These are phyloP conservation scores for Acarospora socialis DNA, from an alignment of 2,329 filamentous ascomycete species.

Conservation along the genomic window DNA sequence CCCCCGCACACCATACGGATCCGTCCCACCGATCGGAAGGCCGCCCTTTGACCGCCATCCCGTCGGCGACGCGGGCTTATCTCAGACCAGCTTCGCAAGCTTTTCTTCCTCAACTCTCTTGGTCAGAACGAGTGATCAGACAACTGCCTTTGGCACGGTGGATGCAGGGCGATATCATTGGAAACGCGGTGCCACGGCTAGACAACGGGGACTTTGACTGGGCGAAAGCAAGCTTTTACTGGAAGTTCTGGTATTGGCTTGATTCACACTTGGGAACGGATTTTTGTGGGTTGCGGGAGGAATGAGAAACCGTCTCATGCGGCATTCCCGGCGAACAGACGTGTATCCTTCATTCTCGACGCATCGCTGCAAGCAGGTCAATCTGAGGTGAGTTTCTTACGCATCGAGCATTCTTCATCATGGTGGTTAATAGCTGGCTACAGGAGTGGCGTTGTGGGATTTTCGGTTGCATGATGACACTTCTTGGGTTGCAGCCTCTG, in stretches of 20 bases:
- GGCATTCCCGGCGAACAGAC: too few species aligned
- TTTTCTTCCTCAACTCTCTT: constrained; percentile 11
- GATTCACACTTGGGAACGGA: constrained; percentile 44
- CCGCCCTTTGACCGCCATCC: constrained; percentile 1
- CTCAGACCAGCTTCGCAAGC: constrained; percentile 13
- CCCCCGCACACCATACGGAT: neutral
- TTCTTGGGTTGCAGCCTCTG: too few species aligned
- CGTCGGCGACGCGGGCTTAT: constrained; percentile 6
- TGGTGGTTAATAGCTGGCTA: too few species aligned
- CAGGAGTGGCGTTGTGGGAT: too few species aligned
- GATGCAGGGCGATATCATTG: constrained; percentile 45
- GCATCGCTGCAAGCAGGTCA: too few species aligned
- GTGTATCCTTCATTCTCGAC: too few species aligned
- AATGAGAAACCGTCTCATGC: too few species aligned
- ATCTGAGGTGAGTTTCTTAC: too few species aligned
- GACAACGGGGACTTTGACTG: constrained; percentile 68
- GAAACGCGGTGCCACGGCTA: constrained; percentile 57
- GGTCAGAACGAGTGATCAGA: constrained; percentile 11
- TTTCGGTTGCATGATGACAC: too few species aligned
- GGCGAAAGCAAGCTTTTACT: constrained; percentile 46
- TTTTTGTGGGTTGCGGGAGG: constrained; percentile 44
- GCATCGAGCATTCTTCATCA: too few species aligned
- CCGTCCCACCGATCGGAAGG: neutral
- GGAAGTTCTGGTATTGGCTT: constrained; percentile 44
- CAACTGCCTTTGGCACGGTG: constrained; percentile 6